Evolutionary conservation across 805 yeast species (phyloP).

Genomic region (Metschnikowia hibisci): DNA sequence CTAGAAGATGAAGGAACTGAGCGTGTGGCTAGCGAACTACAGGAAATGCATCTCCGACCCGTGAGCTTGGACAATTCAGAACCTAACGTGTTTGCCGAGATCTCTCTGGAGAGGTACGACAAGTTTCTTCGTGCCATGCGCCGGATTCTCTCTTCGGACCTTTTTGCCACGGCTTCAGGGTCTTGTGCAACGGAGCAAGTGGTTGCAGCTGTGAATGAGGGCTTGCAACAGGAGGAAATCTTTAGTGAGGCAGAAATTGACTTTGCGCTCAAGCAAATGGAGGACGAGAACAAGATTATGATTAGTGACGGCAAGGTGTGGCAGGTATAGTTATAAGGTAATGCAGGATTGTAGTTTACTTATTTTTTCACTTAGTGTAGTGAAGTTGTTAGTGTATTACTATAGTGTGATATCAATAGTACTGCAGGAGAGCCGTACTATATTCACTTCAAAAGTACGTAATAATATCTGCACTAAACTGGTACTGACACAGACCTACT

Average conservation of each 20-base stretch:
- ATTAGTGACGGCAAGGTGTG: conserved; percentile 39
- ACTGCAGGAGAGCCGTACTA: background rate
- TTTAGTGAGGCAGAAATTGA: conserved; percentile 29
- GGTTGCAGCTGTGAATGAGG: conserved; percentile 30
- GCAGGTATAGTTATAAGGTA: conserved; percentile 23
- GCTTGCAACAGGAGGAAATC: conserved; percentile 37
- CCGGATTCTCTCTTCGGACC: conserved; percentile 27
- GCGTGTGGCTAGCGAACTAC: conserved; percentile 18
- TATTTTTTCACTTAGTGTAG: too few species aligned
- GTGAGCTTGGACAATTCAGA: conserved; percentile 26
- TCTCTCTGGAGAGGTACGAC: conserved; percentile 33
- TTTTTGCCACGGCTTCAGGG: conserved; percentile 30
- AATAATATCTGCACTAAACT: too few species aligned
- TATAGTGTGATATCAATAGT: too few species aligned
- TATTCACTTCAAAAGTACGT: too few species aligned
- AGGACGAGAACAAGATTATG: conserved; percentile 34
- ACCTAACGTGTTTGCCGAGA: conserved; percentile 19
- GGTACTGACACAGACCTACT: too few species aligned
- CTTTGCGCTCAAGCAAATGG: conserved; percentile 32
- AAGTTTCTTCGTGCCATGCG: conserved; percentile 31
- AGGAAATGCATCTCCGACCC: conserved; percentile 27
- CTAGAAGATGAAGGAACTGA: background rate
- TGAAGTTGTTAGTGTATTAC: too few species aligned
- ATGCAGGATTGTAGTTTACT: too few species aligned
- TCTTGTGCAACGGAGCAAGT: conserved; percentile 33